Base-by-base conservation (phyloP, 257 asterid genomes). In the Solanum pinnatisectum region DNA sequence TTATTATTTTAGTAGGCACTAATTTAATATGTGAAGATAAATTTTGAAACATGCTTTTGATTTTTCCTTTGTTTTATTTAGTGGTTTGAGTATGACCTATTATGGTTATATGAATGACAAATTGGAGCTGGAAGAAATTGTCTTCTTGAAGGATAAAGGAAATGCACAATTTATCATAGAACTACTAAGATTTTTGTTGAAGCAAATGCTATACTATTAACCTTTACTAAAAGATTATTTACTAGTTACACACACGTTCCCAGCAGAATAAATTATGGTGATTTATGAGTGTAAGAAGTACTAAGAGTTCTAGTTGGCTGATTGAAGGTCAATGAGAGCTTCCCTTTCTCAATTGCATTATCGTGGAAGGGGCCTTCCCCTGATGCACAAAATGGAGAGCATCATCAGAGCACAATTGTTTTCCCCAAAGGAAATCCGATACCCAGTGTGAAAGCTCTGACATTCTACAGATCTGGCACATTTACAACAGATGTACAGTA, bases 401-500 rank as follows among this genome's bases (percentile, higher is more conserved):
- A 91, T 85, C 93, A 91, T 84, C 98, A 96, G 90, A 95, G 93
- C 90, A 93, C 97, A 5, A 86, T 95, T 56, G 98, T 96, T 42
- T 96, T 96, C 86, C 96, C 98, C 8, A 96, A 96, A 92, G 98
- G 98, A 35, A 96, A 96, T 89, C 94, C 98, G 1, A 92, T 95
- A 79, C 98, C 99, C 72, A 96, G 99, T 88, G 91, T 94, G 91
- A 96, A 96, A 93, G 98, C 98, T 25, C 90, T 95, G 91, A 96
- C 99, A 35, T 95, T 96, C 92, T 94, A 93, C 89, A 89, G 97
- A 89, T 89, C 99, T 78, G 93, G 92, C 33, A 94, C 98, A 18
- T 96, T 95, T 90, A 74, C 95, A 3, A 67, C 94, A 52, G 98
- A 94, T 91, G 94, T 94, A 8, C 95, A 91, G 71, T 96, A 94